These are phyloP conservation scores for Psophocarpus tetragonolobus DNA, from an alignment of 306 rosid genomes.

Conservation along the genomic window DNA sequence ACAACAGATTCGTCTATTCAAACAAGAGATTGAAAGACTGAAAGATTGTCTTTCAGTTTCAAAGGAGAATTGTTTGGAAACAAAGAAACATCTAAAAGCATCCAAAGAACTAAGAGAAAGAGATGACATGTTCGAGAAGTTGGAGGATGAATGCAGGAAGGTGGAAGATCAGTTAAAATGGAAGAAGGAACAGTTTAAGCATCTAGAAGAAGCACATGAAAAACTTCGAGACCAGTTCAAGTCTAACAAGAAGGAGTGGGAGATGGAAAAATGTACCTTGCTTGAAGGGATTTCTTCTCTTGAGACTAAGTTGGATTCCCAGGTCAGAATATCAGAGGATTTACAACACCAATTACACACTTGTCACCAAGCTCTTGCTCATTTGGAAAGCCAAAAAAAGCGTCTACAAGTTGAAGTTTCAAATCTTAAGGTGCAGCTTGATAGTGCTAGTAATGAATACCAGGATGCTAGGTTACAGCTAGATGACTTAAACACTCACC, in stretches of 20 bases:
- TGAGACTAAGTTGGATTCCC: slow-evolving; percentile 65
- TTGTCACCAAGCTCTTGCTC: slow-evolving; percentile 73
- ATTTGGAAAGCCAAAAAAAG: slow-evolving; percentile 73
- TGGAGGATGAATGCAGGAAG: slow-evolving; percentile 59
- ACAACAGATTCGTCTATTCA: slow-evolving; percentile 40
- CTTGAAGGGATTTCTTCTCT: slow-evolving; percentile 66
- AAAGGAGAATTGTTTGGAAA: slow-evolving; percentile 51
- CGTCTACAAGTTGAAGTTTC: slow-evolving; percentile 64
- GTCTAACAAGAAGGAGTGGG: slow-evolving; percentile 65
- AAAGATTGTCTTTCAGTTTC: slow-evolving; percentile 50
- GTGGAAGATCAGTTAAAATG: slow-evolving; percentile 73
- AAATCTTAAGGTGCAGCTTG: slow-evolving; percentile 46
- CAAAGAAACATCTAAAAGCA: slow-evolving; percentile 38
- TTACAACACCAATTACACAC: slow-evolving; percentile 51
- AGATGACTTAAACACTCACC: slow-evolving; percentile 47
- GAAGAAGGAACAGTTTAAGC: slow-evolving; percentile 82
- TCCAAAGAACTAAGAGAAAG: slow-evolving; percentile 56
- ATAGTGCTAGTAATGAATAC: slow-evolving; percentile 42
- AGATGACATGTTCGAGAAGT: slow-evolving; percentile 43
- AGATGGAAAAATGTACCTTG: slow-evolving; percentile 56
- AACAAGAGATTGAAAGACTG: slow-evolving; percentile 62
- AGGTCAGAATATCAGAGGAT: slow-evolving; percentile 56
- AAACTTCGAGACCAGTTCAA: slow-evolving; percentile 50
- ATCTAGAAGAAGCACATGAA: slow-evolving; percentile 71
- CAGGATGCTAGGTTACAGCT: slow-evolving; percentile 48